These are phyloP conservation scores for Penicillium sp. DNA, from an alignment of 2,329 filamentous ascomycete species.

Conservation along the genomic window DNA sequence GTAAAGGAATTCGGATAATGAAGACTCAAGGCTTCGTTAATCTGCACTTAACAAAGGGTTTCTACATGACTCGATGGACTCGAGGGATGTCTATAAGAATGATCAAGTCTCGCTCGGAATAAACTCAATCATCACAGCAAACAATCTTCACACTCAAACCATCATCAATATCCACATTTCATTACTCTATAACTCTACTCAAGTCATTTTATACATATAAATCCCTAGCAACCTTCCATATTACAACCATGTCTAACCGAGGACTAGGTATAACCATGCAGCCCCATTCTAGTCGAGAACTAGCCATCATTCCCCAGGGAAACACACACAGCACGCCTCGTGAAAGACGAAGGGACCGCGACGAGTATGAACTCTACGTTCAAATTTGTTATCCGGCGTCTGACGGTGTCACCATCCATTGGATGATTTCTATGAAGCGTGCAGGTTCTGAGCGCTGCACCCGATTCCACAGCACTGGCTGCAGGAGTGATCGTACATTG, in stretches of 20 bases:
- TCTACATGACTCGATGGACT: not conserved
- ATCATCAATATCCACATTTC: not conserved
- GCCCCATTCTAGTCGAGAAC: not conserved
- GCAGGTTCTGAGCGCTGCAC: not conserved
- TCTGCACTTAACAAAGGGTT: not conserved
- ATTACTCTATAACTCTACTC: not conserved
- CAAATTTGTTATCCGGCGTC: not conserved
- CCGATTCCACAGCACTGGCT: not conserved
- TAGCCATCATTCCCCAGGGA: not conserved
- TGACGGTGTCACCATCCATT: not conserved
- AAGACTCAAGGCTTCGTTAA: not conserved
- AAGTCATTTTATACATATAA: not conserved
- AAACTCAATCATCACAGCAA: not conserved
- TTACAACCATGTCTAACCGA: not conserved
- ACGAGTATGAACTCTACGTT: not conserved
- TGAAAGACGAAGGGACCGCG: not conserved
- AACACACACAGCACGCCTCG: not conserved
- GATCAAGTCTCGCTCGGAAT: not conserved
- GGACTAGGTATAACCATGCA: not conserved
- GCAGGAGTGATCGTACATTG: not conserved
- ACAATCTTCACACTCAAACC: not conserved
- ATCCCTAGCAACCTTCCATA: not conserved
- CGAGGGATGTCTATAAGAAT: not conserved
- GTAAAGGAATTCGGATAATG: not conserved
- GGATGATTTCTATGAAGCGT: not conserved